Conservation (phyloP, 2,329 filamentous ascomycete species). For the Ophiocordyceps camponoti-leonardi region DNA sequence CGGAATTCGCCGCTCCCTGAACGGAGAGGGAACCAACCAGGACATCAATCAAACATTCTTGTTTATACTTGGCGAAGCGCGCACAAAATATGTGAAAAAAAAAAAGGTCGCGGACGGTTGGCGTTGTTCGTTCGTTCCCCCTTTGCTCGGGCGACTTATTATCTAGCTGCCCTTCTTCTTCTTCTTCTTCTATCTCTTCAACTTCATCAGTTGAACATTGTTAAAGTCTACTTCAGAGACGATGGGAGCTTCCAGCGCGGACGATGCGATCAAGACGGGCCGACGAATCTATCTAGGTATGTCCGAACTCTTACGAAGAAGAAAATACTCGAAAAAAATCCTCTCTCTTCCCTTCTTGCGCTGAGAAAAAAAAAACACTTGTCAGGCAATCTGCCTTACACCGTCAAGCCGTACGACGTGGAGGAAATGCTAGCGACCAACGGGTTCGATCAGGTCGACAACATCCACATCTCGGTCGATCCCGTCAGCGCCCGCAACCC, state of each 20-base stretch:
- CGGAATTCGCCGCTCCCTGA: too few species aligned
- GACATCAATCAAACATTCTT: too few species aligned
- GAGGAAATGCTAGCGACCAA: conserved; percentile 35
- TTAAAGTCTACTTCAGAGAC: background rate
- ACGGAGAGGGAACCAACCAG: too few species aligned
- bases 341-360: background rate
- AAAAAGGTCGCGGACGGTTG: too few species aligned
- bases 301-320: background rate
- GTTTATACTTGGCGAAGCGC: too few species aligned
- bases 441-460: conserved; percentile 23
- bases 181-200: too few species aligned
- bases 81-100: too few species aligned
- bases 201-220: too few species aligned
- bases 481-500: conserved; percentile 52
- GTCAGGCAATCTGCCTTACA: conserved; percentile 35
- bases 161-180: too few species aligned
- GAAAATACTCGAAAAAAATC: background rate
- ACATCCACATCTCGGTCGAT: conserved; percentile 53
- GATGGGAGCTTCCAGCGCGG: background rate
- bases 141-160: too few species aligned
- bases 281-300: conserved; percentile 40
- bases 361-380: background rate
- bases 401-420: conserved; percentile 37
- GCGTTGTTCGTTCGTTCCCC: too few species aligned
- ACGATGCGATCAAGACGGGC: conserved; percentile 6